Base-by-base conservation (phyloP, 2,329 filamentous ascomycete genomes). In the Hypoxylon sp. region DNA sequence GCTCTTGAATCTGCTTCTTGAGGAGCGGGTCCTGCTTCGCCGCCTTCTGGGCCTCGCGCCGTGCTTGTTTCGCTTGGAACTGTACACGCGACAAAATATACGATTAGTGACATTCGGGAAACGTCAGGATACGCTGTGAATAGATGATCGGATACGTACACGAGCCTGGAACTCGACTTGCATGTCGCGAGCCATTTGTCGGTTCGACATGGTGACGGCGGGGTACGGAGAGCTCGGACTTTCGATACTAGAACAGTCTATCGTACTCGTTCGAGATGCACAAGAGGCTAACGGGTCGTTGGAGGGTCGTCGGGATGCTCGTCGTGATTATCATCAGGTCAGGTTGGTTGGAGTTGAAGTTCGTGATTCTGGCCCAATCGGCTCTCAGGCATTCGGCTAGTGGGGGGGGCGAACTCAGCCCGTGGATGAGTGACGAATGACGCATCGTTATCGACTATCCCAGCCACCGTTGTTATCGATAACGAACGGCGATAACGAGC, bases 121-220 rank as follows among this genome's bases (percentile, higher is more conserved):
- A n/a, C 24, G 7, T 4, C 17, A 5, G 23, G 20, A 24, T 31
- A 31, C 20, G 21, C 23, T 2, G 27, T 20, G 7, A 7, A 3
- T 21, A 10, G 4, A 10, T n/a, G 6, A 40, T 13, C 40, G 47
- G 66, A 26, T 17, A 65, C 72, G 55, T 74, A 81, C 79, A 72
- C 83, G 81, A 59, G 83, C 83, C 70, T 86, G 83, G 72, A 86
- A 85, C 74, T 86, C 83, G 74, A 83, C 80, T 70, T 86, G 82
- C 81, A 83, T 86, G 73, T 86, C 83, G 73, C 83, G 79, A 64
- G 82, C 79, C 55, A 80, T 76, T 70, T 86, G 83, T 71, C 83
- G 80, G 73, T 84, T 84, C 59, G 82, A 81, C 83, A 86, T 77
- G 73, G 40, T 41, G 57, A 55, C 18, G 27, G 46, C 21, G n/a